Conservation (phyloP, 2,329 filamentous ascomycete species). For the Lasiodiplodia citricola region DNA sequence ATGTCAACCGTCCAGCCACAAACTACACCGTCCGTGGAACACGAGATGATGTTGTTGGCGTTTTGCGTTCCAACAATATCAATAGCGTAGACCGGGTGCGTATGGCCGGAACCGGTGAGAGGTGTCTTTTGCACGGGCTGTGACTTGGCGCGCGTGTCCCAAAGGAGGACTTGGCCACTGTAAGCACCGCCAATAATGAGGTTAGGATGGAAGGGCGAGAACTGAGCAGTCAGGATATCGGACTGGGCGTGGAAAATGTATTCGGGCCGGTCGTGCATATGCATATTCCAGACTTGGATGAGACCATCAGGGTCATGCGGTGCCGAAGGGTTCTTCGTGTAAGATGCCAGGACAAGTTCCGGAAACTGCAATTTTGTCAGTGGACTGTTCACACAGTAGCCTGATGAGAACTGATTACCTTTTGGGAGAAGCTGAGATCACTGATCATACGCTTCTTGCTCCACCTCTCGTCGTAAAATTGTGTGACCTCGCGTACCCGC, state of each 20-base stretch:
- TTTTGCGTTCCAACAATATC: slow-evolving; percentile 98
- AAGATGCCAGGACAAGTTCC: slow-evolving; percentile 89
- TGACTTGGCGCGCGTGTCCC: slow-evolving; percentile 89
- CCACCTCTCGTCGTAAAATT: slow-evolving; percentile 95
- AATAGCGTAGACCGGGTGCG: slow-evolving; percentile 93
- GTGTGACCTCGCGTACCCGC: slow-evolving; percentile 82
- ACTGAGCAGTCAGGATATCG: slow-evolving; percentile 92
- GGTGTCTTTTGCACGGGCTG: slow-evolving; percentile 93
- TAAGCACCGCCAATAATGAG: slow-evolving; percentile 96
- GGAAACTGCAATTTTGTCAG: slow-evolving; percentile 63
- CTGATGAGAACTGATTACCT: slow-evolving; percentile 54
- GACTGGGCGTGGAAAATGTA: slow-evolving; percentile 97
- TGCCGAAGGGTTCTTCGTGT: slow-evolving; percentile 95
- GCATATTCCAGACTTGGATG: slow-evolving; percentile 95
- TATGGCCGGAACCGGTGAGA: slow-evolving; percentile 91
- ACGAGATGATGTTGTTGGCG: slow-evolving; percentile 97
- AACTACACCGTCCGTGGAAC: slow-evolving; percentile 93
- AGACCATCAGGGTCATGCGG: slow-evolving; percentile 93
- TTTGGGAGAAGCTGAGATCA: slow-evolving; percentile 92
- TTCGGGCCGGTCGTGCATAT: slow-evolving; percentile 92
- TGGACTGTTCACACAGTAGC: slow-evolving; percentile 29
- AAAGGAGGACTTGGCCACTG: slow-evolving; percentile 92
- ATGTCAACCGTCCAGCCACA: slow-evolving; percentile 99
- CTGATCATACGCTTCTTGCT: slow-evolving; percentile 98
- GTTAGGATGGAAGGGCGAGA: slow-evolving; percentile 98